Conservation (phyloP, 2,329 filamentous ascomycete species). For the Pseudogymnoascus sp. region DNA sequence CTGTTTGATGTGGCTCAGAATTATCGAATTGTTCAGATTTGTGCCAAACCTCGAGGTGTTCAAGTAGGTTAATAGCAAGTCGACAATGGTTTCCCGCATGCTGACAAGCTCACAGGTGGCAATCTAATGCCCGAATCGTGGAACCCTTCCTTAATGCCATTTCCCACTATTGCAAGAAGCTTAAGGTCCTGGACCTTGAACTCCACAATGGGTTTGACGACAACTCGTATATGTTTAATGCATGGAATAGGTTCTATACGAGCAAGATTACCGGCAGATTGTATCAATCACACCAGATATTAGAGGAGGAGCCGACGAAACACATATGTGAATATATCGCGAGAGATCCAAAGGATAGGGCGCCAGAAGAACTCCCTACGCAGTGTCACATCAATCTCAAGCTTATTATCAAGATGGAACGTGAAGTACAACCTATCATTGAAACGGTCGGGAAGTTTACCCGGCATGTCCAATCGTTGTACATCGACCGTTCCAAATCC, state of each 20-base stretch:
- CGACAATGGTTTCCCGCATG: neutral
- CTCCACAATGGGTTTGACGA: neutral
- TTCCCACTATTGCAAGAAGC: neutral
- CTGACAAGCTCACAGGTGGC: neutral
- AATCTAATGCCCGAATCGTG: neutral
- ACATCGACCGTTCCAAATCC: neutral
- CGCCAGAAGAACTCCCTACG: neutral
- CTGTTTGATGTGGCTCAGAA: conserved; percentile 4
- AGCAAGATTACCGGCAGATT: neutral
- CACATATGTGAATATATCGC: neutral
- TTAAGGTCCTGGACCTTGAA: neutral
- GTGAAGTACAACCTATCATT: neutral
- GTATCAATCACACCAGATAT: neutral
- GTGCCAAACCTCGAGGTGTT: neutral
- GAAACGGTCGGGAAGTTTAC: neutral
- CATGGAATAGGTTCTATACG: conserved; percentile 4
- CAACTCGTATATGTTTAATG: neutral
- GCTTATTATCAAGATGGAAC: neutral
- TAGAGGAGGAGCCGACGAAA: neutral
- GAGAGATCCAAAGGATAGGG: neutral
- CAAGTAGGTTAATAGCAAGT: neutral
- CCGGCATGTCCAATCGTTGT: neutral
- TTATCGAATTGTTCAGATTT: neutral
- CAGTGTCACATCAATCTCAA: neutral
- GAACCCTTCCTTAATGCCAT: neutral